These are phyloP conservation scores for Typha latifolia DNA, from an alignment of 176 grass and related monocot genomes.

Conservation along the genomic window DNA sequence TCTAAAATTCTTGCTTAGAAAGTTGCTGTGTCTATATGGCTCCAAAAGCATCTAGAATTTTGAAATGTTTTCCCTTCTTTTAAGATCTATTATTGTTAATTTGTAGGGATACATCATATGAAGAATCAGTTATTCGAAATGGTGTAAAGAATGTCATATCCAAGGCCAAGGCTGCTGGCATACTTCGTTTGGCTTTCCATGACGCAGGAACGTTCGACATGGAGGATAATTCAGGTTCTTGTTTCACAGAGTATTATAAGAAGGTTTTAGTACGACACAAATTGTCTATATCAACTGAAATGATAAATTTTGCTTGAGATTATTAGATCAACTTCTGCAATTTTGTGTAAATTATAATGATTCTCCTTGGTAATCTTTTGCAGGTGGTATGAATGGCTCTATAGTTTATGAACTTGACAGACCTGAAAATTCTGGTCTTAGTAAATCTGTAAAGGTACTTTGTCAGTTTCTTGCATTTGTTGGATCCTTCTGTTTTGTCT, in stretches of 20 bases:
- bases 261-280: slow-evolving; percentile 1
- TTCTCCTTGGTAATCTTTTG: slow-evolving; percentile 23
- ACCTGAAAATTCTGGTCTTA: slow-evolving; percentile 77
- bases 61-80: neutral
- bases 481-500: neutral
- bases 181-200: slow-evolving; percentile 91
- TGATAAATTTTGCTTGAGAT: no score
- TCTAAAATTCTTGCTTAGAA: no score
- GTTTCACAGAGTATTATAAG: neutral
- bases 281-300: neutral
- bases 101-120: slow-evolving; percentile 36
- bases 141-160: slow-evolving; percentile 65
- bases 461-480: neutral
- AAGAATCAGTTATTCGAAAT: slow-evolving; percentile 52
- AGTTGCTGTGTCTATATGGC: neutral
- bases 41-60: neutral
- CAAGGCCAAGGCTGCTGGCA: slow-evolving; percentile 70
- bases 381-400: slow-evolving; percentile 97
- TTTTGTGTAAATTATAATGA: neutral
- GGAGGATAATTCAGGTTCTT: slow-evolving; percentile 61
- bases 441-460: slow-evolving; percentile 71
- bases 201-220: slow-evolving; percentile 84
- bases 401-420: slow-evolving; percentile 90
- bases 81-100: slow-evolving; percentile 9
- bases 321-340: no score